These are phyloP conservation scores for Pulicaria dysenterica DNA, from an alignment of 129 eudicot genomes.

Conservation along the genomic window DNA sequence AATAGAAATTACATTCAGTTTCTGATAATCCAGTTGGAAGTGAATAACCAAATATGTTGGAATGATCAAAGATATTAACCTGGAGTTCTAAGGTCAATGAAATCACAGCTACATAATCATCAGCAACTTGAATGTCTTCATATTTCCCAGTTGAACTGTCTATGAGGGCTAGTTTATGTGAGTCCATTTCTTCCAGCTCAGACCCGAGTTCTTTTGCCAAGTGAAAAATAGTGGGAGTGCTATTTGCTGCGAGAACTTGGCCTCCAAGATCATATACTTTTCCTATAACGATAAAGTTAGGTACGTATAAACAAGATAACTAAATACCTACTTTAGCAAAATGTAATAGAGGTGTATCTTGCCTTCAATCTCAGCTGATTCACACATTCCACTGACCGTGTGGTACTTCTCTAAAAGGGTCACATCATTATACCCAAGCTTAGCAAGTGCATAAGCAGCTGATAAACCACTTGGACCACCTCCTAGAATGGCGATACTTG, in stretches of 20 bases:
- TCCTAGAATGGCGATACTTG: slow-evolving; percentile 66
- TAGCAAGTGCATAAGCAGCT: slow-evolving; percentile 75
- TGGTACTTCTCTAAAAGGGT: slow-evolving; percentile 76
- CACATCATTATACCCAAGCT: slow-evolving; percentile 71
- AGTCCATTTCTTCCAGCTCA: slow-evolving; percentile 65
- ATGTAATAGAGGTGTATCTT: slow-evolving; percentile 27
- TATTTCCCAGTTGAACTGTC: slow-evolving; percentile 67
- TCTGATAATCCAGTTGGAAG: not conserved
- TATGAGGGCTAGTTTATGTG: slow-evolving; percentile 73
- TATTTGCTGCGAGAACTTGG: slow-evolving; percentile 85
- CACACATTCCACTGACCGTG: slow-evolving; percentile 87
- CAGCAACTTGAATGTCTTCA: slow-evolving; percentile 71
- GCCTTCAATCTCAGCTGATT: slow-evolving; percentile 80
- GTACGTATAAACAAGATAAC: not conserved
- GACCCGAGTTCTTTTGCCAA: slow-evolving; percentile 70
- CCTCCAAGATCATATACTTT: slow-evolving; percentile 87
- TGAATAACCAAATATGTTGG: not conserved
- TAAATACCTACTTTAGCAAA: not conserved
- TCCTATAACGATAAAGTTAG: slow-evolving; percentile 41
- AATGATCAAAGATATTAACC: slow-evolving; percentile 39
- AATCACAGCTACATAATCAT: slow-evolving; percentile 74
- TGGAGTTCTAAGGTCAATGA: slow-evolving; percentile 78
- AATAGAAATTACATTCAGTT: not conserved
- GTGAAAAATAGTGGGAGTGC: slow-evolving; percentile 74
- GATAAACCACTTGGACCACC: slow-evolving; percentile 93